These are phyloP conservation scores for Clitoria ternatea DNA, from an alignment of 306 rosid genomes.

Conservation along the genomic window DNA sequence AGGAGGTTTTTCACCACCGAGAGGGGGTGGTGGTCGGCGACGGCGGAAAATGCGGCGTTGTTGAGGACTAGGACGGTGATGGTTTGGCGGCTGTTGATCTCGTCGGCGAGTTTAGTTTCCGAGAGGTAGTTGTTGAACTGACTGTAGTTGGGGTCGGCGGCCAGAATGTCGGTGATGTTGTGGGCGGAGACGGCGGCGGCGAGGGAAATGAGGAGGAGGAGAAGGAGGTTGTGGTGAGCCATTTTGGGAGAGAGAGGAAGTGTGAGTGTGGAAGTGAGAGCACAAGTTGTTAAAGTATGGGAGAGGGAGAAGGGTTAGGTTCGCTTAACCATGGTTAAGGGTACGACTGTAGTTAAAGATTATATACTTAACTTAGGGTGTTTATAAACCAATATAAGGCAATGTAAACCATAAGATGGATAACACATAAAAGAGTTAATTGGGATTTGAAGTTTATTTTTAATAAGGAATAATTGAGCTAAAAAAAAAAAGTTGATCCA, in stretches of 20 bases:
- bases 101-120: constrained; percentile 74
- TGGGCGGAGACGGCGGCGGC: constrained; percentile 57
- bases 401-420: too few species aligned
- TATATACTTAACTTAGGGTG: too few species aligned
- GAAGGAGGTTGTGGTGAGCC: constrained; percentile 23
- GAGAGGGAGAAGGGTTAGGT: neutral
- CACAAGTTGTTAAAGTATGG: neutral
- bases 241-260: constrained; percentile 25
- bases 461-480: too few species aligned
- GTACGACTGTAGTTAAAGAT: neutral
- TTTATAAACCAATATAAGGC: too few species aligned
- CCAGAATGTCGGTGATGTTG: constrained; percentile 85
- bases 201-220: constrained; percentile 21
- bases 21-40: constrained; percentile 61
- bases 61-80: constrained; percentile 72
- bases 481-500: too few species aligned
- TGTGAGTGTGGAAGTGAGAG: neutral
- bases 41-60: constrained; percentile 57
- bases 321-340: constrained; percentile 43
- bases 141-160: constrained; percentile 51
- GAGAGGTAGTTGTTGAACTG: constrained; percentile 46
- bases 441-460: too few species aligned
- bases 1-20: constrained; percentile 72
- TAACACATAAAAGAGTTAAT: too few species aligned
- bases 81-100: constrained; percentile 79